These are phyloP conservation scores for Pythium coloratum DNA, from an alignment of 352 stramenopile genomes.

Conservation along the genomic window DNA sequence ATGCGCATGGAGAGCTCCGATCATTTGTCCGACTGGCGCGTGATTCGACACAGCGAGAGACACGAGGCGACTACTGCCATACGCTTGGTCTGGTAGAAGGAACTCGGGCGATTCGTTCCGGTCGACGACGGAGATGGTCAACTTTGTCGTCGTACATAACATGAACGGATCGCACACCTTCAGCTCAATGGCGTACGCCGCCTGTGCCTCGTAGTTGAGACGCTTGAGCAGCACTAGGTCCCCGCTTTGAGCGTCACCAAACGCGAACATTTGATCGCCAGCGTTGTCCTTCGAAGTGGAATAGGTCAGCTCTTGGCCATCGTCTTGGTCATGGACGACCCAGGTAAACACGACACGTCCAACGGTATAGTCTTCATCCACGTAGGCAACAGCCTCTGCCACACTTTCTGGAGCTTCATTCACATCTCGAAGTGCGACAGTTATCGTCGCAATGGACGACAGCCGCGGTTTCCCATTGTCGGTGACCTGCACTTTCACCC, in stretches of 20 bases:
- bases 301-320: constrained; percentile 30
- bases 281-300: constrained; percentile 24
- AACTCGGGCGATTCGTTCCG: constrained; percentile 27
- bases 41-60: constrained; percentile 23
- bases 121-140: constrained; percentile 21
- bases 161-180: constrained; percentile 28
- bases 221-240: constrained; percentile 17
- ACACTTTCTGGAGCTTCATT: constrained; percentile 30
- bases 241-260: constrained; percentile 16
- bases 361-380: constrained; percentile 23
- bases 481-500: constrained; percentile 53
- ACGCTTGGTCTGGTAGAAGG: neutral
- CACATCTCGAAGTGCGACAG: constrained; percentile 23
- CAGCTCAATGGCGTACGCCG: constrained; percentile 13
- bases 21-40: neutral
- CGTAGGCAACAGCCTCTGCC: neutral
- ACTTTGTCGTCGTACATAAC: constrained; percentile 17
- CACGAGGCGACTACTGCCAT: neutral
- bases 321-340: constrained; percentile 28
- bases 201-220: constrained; percentile 24
- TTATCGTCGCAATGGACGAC: constrained; percentile 28
- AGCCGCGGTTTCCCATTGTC: constrained; percentile 41
- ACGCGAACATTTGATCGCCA: constrained; percentile 18
- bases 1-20: constrained; percentile 19
- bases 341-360: constrained; percentile 28